These are phyloP conservation scores for Thyridium curvatum DNA, from an alignment of 2,329 filamentous ascomycete species.

Conservation along the genomic window DNA sequence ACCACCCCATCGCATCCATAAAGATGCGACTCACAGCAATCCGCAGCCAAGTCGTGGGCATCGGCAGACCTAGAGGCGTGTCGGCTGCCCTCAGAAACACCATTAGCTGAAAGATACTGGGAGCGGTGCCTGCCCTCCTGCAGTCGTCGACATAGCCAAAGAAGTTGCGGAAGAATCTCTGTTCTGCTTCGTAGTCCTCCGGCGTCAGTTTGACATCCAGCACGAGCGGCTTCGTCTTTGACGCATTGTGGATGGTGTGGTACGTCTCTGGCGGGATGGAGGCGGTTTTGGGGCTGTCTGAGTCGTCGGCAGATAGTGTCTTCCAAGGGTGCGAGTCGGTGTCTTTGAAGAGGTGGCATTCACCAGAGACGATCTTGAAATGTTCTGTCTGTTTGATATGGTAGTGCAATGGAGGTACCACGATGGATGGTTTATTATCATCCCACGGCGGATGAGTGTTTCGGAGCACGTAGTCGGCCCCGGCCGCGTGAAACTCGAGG, in stretches of 20 bases:
- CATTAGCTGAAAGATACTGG: conserved; percentile 14
- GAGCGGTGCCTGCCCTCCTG: conserved; percentile 4
- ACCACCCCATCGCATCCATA: conserved; percentile 2
- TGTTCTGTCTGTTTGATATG: conserved; percentile 14
- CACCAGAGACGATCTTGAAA: conserved; percentile 11
- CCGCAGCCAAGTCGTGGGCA: conserved; percentile 2
- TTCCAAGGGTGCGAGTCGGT: background rate
- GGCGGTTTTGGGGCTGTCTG: background rate
- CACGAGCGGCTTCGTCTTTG: conserved; percentile 3
- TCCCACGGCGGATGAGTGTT: too few relatives aligned
- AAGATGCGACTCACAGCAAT: conserved; percentile 4
- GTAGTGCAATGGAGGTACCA: conserved; percentile 13
- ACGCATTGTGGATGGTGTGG: conserved; percentile 9
- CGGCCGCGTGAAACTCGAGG: too few relatives aligned
- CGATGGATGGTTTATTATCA: conserved; percentile 1
- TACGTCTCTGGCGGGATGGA: conserved; percentile 2
- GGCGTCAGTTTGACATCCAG: conserved; percentile 8
- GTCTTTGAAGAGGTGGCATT: conserved; percentile 10
- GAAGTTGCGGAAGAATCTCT: conserved; percentile 15
- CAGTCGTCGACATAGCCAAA: conserved; percentile 15
- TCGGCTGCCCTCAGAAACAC: conserved; percentile 10
- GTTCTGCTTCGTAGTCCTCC: conserved; percentile 10
- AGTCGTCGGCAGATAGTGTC: conserved; percentile 1
- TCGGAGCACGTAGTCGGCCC: too few relatives aligned
- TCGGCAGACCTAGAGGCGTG: conserved; percentile 7